Conservation (phyloP, 305 asterid genomes). For the Fraxinus albicans region DNA sequence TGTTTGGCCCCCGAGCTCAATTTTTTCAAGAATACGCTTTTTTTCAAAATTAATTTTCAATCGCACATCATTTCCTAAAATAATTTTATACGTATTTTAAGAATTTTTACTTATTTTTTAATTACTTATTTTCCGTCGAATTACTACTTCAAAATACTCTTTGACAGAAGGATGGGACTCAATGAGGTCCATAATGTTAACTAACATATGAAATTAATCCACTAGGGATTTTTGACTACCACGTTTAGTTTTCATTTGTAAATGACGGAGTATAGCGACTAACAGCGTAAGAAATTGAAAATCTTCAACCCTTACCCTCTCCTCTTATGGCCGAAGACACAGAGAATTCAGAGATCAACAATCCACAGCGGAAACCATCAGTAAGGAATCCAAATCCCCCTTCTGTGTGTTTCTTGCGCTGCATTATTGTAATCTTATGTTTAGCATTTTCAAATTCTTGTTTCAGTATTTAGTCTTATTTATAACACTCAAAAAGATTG, state of each 20-base stretch:
- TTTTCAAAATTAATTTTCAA: no score
- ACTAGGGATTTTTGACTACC: background rate
- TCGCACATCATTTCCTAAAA: no score
- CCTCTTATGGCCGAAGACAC: conserved; percentile 39
- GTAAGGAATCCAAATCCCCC: conserved; percentile 26
- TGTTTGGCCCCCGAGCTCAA: no score
- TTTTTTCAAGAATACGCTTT: no score
- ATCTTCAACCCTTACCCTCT: background rate
- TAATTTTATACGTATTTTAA: no score
- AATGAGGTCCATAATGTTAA: no score
- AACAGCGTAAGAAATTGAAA: background rate
- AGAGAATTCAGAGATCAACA: conserved; percentile 32
- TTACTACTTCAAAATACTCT: no score
- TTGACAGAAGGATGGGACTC: no score
- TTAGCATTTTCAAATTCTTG: background rate
- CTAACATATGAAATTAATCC: background rate
- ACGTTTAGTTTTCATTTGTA: background rate
- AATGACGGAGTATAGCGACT: background rate
- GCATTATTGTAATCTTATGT: background rate
- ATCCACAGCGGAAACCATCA: conserved; percentile 27
- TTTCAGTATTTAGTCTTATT: background rate
- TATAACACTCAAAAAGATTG: background rate
- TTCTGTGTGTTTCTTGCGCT: background rate
- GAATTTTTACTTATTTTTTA: no score
- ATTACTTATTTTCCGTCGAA: no score